phyloP scores from a whole-genome alignment of 2,329 filamentous ascomycete species.

The Paracorniculantispora psalliotae region DNA sequence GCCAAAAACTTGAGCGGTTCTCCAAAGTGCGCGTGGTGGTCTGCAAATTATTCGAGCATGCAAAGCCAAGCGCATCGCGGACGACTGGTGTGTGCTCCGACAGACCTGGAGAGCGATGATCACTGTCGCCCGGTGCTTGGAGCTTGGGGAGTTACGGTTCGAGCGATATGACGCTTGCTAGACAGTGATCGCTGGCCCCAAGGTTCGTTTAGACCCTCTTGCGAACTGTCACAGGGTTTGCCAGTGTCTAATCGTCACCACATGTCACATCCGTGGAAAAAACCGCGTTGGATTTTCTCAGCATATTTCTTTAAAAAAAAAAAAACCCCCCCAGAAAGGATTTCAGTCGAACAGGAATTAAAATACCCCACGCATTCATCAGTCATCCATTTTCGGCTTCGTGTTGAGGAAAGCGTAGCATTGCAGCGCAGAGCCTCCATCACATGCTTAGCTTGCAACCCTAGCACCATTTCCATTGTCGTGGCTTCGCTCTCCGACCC shows the following conservation, averaged over 20 bases:
- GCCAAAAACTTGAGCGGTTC: too few relatives aligned
- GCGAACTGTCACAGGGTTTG: not conserved
- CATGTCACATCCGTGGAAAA: not conserved
- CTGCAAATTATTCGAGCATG: too few relatives aligned
- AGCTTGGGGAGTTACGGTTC: not conserved
- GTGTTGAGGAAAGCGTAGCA: not conserved
- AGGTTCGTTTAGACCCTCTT: not conserved
- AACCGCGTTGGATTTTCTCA: not conserved
- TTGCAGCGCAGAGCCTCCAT: not conserved
- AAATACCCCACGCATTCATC: not conserved
- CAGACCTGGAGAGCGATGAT: not conserved
- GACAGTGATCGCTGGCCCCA: not conserved
- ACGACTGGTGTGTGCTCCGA: not conserved
- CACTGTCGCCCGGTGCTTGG: not conserved
- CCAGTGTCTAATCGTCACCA: not conserved
- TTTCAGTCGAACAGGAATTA: not conserved
- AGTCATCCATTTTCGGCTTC: not conserved
- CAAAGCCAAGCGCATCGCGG: too few relatives aligned
- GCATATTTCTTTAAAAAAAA: not conserved
- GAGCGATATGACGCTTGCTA: not conserved
- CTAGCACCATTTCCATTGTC: not conserved
- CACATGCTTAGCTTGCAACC: not conserved
- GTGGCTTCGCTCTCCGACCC: not conserved
- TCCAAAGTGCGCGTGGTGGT: too few relatives aligned
- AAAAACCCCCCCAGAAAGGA: too few relatives aligned